Evolutionary conservation across 345 rosid genomes (phyloP), one percentile per base, ranked within the genome.

Genomic region (Lepidium sativum): DNA sequence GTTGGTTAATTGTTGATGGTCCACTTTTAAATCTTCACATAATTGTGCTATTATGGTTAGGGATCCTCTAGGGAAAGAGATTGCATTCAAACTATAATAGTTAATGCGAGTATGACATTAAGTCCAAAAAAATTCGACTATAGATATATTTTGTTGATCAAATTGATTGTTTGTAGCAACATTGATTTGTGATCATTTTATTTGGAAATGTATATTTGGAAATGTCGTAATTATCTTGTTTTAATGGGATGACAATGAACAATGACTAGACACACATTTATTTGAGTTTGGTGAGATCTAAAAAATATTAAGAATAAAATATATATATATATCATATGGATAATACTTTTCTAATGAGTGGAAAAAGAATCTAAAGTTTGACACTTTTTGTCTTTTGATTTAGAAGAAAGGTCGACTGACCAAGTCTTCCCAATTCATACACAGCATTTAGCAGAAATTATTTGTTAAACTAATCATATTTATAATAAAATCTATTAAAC

Each of bases 381-480:
- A 32, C 25, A 13, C 8, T 35, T 70, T 61, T 54, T 44, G 64
- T 63, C 75, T 62, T 14, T 70, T 70, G 69, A 54, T 38, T 45
- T 13, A 27, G 75, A 54, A 55, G 56, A 62, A 54, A 47, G 58
- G 75, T 47, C 13, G 64, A 14, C 45, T 54, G 69, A 63, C 64
- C 35, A 60, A 69, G 27, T 53, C 49, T 13, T 61, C 74, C 4
- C 18, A 61, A 34, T 51, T 18, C 67, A 69, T 69, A 54, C 62
- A 61, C 32, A 59, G 13, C 15, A 11, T 17, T 10, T 39, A 40
- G 54, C 16, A 15, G 2, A 60, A 60, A 14, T 21, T 50, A 20
- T 31, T n/a, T 38, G 1, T 56, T 16, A 2, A 45, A 23, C 15
- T 35, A 12, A 37, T 43, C 10, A 54, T 35, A 43, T 14, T 16